Conservation (phyloP, 1,284 basidiomycete species). For the Ganoderma lucidum region DNA sequence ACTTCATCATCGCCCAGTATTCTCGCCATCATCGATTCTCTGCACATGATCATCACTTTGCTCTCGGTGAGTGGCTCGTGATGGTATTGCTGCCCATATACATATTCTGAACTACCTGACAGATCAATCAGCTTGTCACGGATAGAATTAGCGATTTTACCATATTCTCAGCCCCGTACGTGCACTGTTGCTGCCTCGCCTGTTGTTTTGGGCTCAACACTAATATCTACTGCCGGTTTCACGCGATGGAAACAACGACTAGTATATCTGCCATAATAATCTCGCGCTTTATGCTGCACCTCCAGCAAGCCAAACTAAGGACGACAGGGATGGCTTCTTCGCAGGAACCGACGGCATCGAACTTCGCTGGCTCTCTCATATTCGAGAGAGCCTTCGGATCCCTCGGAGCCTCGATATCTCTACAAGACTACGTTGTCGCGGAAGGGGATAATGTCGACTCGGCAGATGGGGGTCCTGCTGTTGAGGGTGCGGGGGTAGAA, state of each 20-base stretch:
- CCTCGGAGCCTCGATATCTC: neutral
- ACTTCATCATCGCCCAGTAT: neutral
- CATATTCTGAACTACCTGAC: neutral
- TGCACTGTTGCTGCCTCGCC: neutral
- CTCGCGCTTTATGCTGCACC: neutral
- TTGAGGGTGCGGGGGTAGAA: too few species aligned
- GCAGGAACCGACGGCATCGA: neutral
- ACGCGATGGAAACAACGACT: neutral
- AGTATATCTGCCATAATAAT: neutral
- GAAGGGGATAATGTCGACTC: too few species aligned
- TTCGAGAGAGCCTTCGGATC: neutral
- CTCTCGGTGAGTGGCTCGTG: neutral
- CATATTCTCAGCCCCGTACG: neutral
- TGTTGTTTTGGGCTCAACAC: neutral
- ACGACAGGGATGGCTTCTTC: neutral
- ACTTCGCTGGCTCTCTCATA: neutral
- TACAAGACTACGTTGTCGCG: neutral
- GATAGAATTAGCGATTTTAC: neutral
- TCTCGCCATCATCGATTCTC: neutral
- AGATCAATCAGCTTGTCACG: neutral
- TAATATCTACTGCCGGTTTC: neutral
- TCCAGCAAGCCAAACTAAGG: neutral
- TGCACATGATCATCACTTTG: neutral
- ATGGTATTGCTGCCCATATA: neutral
- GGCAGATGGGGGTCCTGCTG: too few species aligned